A percentile compares a stretch with the other conserved stretches of the same genome.
phyloP scores from a whole-genome alignment of 192 early-diverging fungal genomes.

The Obelidium mucronatum region DNA sequence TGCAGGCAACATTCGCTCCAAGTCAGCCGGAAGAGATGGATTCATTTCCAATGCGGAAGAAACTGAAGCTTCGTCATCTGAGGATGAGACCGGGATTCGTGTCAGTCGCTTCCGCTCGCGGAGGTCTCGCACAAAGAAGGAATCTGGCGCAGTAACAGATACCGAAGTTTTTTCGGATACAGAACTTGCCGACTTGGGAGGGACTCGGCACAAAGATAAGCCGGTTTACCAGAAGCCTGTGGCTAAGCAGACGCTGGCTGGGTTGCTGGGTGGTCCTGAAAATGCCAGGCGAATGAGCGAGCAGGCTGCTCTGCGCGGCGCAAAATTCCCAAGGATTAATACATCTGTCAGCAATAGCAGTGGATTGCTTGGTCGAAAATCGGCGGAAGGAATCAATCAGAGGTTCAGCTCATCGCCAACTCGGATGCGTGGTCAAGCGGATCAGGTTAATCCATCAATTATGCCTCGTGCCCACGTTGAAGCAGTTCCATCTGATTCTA shows the following conservation, averaged over 20 bases:
- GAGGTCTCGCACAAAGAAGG: not conserved
- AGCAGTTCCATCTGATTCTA: slow-evolving; percentile 24
- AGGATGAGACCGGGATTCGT: not conserved
- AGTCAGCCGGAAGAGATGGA: slow-evolving; percentile 14
- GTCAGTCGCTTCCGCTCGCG: not conserved
- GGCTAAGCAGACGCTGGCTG: not conserved
- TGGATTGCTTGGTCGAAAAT: not conserved
- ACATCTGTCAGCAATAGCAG: not conserved
- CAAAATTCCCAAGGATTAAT: not conserved
- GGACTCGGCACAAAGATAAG: not conserved
- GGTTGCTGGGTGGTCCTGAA: not conserved
- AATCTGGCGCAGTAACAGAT: slow-evolving; percentile 4
- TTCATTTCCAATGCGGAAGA: slow-evolving; percentile 2
- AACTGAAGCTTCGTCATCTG: slow-evolving; percentile 5
- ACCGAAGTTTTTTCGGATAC: slow-evolving; percentile 30
- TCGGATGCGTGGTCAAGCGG: not conserved
- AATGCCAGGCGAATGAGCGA: not conserved
- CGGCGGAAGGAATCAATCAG: not conserved
- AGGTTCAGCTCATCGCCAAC: not conserved
- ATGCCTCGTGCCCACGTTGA: slow-evolving; percentile 24
- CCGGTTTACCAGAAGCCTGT: not conserved
- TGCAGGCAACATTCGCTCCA: slow-evolving; percentile 14
- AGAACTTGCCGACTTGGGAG: slow-evolving; percentile 13
- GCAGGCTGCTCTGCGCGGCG: not conserved
- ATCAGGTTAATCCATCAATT: slow-evolving; percentile 8